Percentiles rank a stretch among this genome's conserved stretches.
Evolutionary conservation across 1,284 basidiomycete species (phyloP).

Genomic region (Crepidotus sp.): DNA sequence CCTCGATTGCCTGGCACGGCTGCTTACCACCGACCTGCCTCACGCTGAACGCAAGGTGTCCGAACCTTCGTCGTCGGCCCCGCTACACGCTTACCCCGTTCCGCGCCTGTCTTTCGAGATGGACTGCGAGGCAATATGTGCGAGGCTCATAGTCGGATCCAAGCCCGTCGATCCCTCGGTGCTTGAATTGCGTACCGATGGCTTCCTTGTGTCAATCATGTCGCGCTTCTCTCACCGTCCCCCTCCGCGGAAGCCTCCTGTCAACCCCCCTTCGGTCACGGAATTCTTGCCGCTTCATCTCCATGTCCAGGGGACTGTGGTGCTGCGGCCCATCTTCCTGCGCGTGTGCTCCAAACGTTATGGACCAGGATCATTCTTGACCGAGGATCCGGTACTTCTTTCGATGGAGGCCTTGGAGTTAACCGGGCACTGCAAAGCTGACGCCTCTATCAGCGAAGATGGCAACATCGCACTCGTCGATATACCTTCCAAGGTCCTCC

Average conservation of each 20-base stretch:
- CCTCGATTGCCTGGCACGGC: conserved; percentile 38
- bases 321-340: conserved; percentile 38
- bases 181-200: conserved; percentile 45
- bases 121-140: conserved; percentile 39
- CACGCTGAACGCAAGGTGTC: conserved; percentile 19
- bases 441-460: conserved; percentile 43
- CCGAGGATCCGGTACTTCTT: conserved; percentile 43
- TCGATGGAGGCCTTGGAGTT: conserved; percentile 51
- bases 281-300: conserved; percentile 31
- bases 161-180: conserved; percentile 35
- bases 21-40: conserved; percentile 26
- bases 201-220: conserved; percentile 30
- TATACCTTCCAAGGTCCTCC: conserved; percentile 39
- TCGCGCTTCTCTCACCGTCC: conserved; percentile 27
- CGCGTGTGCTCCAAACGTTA: conserved; percentile 31
- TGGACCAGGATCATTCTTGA: conserved; percentile 28
- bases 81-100: conserved; percentile 30
- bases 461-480: conserved; percentile 40
- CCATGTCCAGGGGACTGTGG: conserved; percentile 27
- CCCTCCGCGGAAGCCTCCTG: conserved; percentile 20
- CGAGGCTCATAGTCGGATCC: conserved; percentile 38
- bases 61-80: conserved; percentile 23
- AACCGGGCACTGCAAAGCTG: conserved; percentile 32
- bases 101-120: conserved; percentile 45
- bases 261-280: conserved; percentile 19